A percentile compares a stretch with the other conserved stretches of the same genome.
Conservation (phyloP, 257 asterid genomes). For the Sherardia arvensis region DNA sequence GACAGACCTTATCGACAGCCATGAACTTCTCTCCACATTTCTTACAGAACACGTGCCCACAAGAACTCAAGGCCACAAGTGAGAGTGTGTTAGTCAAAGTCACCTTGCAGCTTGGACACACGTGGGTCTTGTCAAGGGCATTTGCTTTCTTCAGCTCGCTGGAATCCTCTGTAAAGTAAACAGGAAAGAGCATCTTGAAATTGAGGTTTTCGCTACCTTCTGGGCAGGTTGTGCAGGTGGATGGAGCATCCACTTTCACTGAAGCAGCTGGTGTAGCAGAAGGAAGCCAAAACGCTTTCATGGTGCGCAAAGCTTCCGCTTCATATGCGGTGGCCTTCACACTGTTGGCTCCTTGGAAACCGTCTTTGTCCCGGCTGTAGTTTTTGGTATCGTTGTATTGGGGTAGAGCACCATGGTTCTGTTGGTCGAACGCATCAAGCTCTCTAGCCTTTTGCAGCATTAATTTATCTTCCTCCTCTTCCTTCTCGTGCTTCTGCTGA, state of each 20-base stretch:
- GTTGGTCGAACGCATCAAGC: constrained; percentile 83
- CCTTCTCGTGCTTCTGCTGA: constrained; percentile 63
- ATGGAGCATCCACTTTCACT: constrained; percentile 64
- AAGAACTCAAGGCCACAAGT: constrained; percentile 68
- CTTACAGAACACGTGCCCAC: constrained; percentile 95
- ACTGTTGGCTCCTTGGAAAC: constrained; percentile 94
- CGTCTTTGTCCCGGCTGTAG: constrained; percentile 56
- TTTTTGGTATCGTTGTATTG: constrained; percentile 56
- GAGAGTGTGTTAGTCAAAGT: constrained; percentile 63
- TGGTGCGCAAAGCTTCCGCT: constrained; percentile 91
- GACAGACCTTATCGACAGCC: constrained; percentile 77
- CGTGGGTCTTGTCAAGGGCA: constrained; percentile 52
- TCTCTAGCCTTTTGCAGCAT: constrained; percentile 61
- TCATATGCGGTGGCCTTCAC: constrained; percentile 82
- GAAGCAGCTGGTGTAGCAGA: constrained; percentile 95
- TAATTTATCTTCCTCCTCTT: constrained; percentile 63
- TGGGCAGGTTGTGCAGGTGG: constrained; percentile 65
- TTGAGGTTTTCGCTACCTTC: constrained; percentile 86
- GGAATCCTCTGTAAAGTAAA: constrained; percentile 56
- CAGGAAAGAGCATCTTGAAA: constrained; percentile 61
- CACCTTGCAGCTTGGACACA: constrained; percentile 95
- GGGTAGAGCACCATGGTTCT: constrained; percentile 88
- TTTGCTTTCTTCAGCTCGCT: constrained; percentile 39
- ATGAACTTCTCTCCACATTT: constrained; percentile 77
- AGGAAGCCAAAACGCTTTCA: constrained; percentile 98